Evolutionary conservation across 2,329 filamentous ascomycete genomes (phyloP).

Genomic region (Zymoseptoria crescenta): DNA sequence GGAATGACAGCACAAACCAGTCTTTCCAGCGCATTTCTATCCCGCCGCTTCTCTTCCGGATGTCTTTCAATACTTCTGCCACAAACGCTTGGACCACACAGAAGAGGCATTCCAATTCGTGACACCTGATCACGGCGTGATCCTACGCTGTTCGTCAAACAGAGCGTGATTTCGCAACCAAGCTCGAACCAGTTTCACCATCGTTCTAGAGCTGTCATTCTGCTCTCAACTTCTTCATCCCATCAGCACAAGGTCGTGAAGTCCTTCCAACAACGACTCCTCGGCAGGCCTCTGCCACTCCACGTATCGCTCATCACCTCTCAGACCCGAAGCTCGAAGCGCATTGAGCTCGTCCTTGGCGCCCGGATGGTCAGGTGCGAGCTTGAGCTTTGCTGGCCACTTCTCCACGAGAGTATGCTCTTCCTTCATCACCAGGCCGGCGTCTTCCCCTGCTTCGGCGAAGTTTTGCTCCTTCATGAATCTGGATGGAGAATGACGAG

Average conservation of each 20-base stretch:
- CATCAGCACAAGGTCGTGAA: background rate
- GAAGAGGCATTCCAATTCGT: too few species aligned
- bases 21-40: too few species aligned
- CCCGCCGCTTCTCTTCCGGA: too few species aligned
- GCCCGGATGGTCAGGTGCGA: background rate
- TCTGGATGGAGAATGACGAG: background rate
- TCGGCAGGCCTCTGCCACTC: background rate
- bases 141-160: too few species aligned
- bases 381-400: background rate
- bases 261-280: background rate
- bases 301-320: background rate
- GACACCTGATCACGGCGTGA: too few species aligned
- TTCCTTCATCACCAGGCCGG: background rate
- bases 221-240: background rate
- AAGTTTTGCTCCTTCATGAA: constrained; percentile 9
- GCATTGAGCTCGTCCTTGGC: background rate
- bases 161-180: too few species aligned
- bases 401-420: background rate
- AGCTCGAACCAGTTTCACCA: too few species aligned
- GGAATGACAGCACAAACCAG: too few species aligned
- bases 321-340: background rate
- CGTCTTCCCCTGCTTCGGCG: background rate
- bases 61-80: too few species aligned
- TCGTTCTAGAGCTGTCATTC: background rate
- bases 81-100: too few species aligned